Percentiles rank a stretch among this genome's conserved stretches.
Evolutionary conservation across 768 basidiomycete genomes (phyloP).

Genomic region (Gyrodon lividus): DNA sequence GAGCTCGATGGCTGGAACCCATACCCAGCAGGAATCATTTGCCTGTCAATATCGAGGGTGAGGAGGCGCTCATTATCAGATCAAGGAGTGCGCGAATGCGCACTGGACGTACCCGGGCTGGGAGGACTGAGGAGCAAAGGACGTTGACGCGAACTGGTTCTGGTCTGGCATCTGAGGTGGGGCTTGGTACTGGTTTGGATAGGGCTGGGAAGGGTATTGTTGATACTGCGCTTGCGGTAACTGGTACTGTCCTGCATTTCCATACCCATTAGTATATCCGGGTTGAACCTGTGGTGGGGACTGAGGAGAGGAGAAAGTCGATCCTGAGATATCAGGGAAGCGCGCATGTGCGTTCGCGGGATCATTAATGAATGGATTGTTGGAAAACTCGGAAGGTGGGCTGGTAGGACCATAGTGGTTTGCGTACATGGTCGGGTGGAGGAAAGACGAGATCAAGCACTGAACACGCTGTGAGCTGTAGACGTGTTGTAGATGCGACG

Average conservation of each 20-base stretch:
- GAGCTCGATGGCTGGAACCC: conserved; percentile 51
- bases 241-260: conserved; percentile 35
- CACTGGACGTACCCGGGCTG: conserved; percentile 16
- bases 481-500: not conserved
- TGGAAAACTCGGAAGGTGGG: conserved; percentile 36
- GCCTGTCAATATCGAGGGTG: conserved; percentile 14
- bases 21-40: conserved; percentile 27
- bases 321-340: conserved; percentile 60
- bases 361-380: conserved; percentile 70
- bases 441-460: not conserved
- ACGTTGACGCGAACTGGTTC: conserved; percentile 21
- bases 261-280: conserved; percentile 26
- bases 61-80: not conserved
- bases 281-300: conserved; percentile 34
- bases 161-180: conserved; percentile 23
- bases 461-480: not conserved
- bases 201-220: conserved; percentile 26
- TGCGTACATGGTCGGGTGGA: conserved; percentile 37
- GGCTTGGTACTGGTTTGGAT: conserved; percentile 13
- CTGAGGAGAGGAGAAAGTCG: conserved; percentile 10
- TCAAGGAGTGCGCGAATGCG: not conserved
- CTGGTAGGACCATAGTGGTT: conserved; percentile 36
- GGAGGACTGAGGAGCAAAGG: conserved; percentile 24
- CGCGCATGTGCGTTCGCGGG: conserved; percentile 48
- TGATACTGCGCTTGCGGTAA: conserved; percentile 37